Base-by-base conservation (phyloP, 2,329 filamentous ascomycete genomes). In the Massarina eburnea region DNA sequence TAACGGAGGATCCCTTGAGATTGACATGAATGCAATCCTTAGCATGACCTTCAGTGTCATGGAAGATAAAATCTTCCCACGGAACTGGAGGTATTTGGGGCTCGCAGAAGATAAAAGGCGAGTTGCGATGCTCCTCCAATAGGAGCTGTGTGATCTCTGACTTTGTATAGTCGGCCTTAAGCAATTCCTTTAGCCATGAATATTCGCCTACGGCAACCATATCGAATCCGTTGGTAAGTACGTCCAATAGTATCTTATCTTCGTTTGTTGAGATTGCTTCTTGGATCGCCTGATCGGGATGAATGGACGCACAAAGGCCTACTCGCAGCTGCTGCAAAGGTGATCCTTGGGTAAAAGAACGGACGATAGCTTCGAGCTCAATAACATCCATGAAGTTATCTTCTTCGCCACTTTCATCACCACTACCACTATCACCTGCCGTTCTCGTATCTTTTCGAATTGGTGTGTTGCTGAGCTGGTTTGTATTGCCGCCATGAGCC, bases 81-180 rank as follows among this genome's bases (percentile, higher is more conserved):
- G n/a, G n/a, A n/a, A n/a, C n/a, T 10, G 24, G 10, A 6, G 24
- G 10, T 26, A 26, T 10, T 10, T 26, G 34, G 9, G 43, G 43
- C 18, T 36, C 15, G 15, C 36, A 37, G 12, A 35, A 46, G 15
- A 46, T 46, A 38, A 38, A 46, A 30, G 44, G 44, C 15, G 32
- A 14, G 15, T 46, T 33, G 17, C 5, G 15, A 17, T 38, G 20
- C 8, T 41, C 20, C 15, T 38, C 32, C 9, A 26, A 12, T 4
- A 46, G 21, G 2, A 46, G 39, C 5, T 42, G 14, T 30, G 44
- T 39, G 15, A 46, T 30, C 8, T 42, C 44, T 10, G 8, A 15
- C 4, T 21, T 19, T 17, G 32, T 38, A 24, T 42, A 46, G 1
- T 22, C 44, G 6, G 24, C 21, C 8, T 24, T 38, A 17, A 36